Percentiles rank a stretch among this genome's conserved stretches.
phyloP scores from a whole-genome alignment of 2,329 filamentous ascomycete genomes.

The Samsoniella hepiali region DNA sequence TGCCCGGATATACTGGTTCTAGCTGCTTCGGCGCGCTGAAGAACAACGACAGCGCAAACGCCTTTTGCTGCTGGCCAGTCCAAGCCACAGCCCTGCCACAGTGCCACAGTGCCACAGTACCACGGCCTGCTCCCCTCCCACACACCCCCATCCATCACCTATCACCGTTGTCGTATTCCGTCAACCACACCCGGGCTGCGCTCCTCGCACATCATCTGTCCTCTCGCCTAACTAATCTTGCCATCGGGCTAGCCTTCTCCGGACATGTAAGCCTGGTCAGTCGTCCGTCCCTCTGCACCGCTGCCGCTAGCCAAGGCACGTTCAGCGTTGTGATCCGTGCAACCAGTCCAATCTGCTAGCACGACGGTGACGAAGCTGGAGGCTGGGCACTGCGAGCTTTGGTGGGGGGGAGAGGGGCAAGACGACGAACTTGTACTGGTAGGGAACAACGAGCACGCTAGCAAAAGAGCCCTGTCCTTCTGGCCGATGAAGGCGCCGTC shows the following conservation, averaged over 20 bases:
- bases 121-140: not conserved
- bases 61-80: no score
- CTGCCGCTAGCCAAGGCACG: conserved; percentile 13
- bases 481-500: conserved; percentile 3
- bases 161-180: conserved; percentile 1
- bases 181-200: not conserved
- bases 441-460: not conserved
- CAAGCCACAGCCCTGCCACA: not conserved
- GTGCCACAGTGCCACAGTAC: no score
- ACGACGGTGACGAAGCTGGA: conserved; percentile 10
- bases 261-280: conserved; percentile 4
- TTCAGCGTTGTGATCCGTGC: conserved; percentile 18
- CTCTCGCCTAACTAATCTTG: not conserved
- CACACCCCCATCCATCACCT: not conserved
- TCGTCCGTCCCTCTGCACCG: not conserved
- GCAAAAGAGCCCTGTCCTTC: conserved; percentile 6
- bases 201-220: not conserved
- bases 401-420: conserved; percentile 3
- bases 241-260: conserved; percentile 2
- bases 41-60: no score
- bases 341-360: conserved; percentile 9
- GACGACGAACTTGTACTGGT: not conserved
- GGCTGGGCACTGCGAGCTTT: conserved; percentile 2
- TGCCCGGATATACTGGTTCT: not conserved
- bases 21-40: not conserved